Evolutionary conservation across 768 basidiomycete species (phyloP), one percentile per base, ranked within the genome.

Genomic region (Leccinum subgranulosum): DNA sequence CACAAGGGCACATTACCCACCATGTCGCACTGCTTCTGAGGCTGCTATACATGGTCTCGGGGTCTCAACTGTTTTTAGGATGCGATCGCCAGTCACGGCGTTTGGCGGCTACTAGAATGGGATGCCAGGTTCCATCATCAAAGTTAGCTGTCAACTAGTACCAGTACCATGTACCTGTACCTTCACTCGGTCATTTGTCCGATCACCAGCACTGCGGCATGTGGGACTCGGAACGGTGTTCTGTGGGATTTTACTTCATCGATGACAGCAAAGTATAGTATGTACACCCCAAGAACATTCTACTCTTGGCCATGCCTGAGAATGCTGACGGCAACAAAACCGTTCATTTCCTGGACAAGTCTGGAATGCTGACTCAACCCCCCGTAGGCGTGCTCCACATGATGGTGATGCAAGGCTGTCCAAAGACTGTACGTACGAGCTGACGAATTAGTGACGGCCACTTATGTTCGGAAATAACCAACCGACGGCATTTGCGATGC

Each of bases 331-430:
- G 43, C n/a, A 55, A 19, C 49, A 6, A 3, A 29, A 51, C 25
- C 0, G 17, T 27, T 49, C 28, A 23, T 51, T 27, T 46, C 53
- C 47, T 25, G 1, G 21, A 10, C 3, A 9, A 23, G 4, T 43
- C 29, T 43, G 60, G 45, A 41, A 39, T 43, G 41, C 52, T 41
- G 51, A 59, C 49, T 17, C n/a, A 34, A 51, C 29, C 49, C 17
- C 28, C 7, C 28, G 9, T 49, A 17, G 31, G 31, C 6, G 19
- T 51, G 6, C 31, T 21, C 49, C 49, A 29, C n/a, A 58, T 46
- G 56, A 56, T 25, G 54, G 5, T 17, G 31, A 29, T 23, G 7
- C 14, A 45, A 43, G 21, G 41, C 58, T 51, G 51, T 62, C 29
- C 61, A n/a, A 10, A 0, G 28, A 9, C 19, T 29, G 46, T 57